A percentile compares a stretch with the other conserved stretches of the same genome.
These are phyloP conservation scores for Cydonia oblonga DNA, from an alignment of 331 rosid genomes.

Conservation along the genomic window DNA sequence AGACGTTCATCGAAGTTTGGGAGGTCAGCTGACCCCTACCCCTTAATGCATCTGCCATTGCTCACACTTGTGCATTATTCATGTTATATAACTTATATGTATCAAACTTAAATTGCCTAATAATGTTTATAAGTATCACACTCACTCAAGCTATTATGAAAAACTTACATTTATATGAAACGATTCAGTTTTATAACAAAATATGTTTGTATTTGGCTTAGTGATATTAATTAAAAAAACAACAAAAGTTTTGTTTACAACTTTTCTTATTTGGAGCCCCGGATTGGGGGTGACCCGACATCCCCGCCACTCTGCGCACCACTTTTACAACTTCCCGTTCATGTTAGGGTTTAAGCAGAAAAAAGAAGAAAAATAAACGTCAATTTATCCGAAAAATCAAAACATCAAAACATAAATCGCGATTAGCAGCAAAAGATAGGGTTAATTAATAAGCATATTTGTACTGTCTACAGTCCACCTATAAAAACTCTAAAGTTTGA, in stretches of 20 bases:
- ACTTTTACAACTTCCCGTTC: background rate
- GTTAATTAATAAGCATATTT: background rate
- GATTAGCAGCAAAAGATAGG: constrained; percentile 2
- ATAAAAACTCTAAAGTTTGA: background rate
- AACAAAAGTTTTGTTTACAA: background rate
- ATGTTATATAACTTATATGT: no score
- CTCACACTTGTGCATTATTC: no score
- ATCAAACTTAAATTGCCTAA: no score
- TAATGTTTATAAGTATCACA: no score
- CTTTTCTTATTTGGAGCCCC: background rate
- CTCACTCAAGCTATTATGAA: no score
- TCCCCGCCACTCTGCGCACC: background rate
- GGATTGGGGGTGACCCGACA: background rate
- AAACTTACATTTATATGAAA: no score
- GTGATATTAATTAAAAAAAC: no score
- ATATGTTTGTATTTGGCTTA: no score
- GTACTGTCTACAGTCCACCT: background rate
- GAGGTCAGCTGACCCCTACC: no score
- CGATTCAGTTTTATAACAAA: no score
- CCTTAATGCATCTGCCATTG: no score
- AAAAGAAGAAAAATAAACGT: background rate
- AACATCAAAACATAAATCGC: background rate
- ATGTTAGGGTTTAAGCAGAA: constrained; percentile 13
- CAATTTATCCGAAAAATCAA: background rate
- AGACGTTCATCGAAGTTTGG: no score